Evolutionary conservation across 1,284 basidiomycete genomes (phyloP).

Genomic region (Puccinia novopanici): DNA sequence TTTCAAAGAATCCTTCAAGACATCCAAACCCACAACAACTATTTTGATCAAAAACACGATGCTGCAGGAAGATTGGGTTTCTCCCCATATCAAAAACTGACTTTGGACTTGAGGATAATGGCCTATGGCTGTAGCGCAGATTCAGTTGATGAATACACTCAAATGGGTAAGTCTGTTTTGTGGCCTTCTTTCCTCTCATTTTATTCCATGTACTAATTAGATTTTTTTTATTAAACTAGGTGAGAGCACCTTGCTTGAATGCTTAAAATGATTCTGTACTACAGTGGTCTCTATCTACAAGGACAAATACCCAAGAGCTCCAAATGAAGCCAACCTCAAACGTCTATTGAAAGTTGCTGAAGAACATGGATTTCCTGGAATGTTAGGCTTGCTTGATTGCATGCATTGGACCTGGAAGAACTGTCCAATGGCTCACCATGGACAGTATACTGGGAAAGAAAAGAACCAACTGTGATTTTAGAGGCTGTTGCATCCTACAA

Average conservation of each 20-base stretch:
- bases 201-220: too few relatives aligned
- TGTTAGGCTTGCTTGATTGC: background rate
- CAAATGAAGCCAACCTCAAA: background rate
- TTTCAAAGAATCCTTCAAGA: slow-evolving; percentile 14
- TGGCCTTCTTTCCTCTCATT: too few relatives aligned
- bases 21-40: slow-evolving; percentile 28
- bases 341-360: background rate
- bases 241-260: background rate
- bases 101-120: background rate
- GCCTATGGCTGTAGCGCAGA: slow-evolving; percentile 12
- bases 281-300: background rate
- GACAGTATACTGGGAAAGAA: background rate
- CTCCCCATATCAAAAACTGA: background rate
- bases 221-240: background rate
- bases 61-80: slow-evolving; percentile 5
- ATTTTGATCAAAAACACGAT: background rate
- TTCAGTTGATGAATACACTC: background rate
- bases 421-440: background rate
- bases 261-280: background rate
- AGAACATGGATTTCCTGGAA: slow-evolving; percentile 8
- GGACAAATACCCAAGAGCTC: background rate
- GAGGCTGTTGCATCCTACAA: background rate
- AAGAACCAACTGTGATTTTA: background rate
- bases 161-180: background rate
- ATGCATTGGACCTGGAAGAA: too few relatives aligned